A percentile compares a stretch with the other conserved stretches of the same genome.
phyloP scores from a whole-genome alignment of 495 filamentous ascomycete species.

The Platismatia glauca region DNA sequence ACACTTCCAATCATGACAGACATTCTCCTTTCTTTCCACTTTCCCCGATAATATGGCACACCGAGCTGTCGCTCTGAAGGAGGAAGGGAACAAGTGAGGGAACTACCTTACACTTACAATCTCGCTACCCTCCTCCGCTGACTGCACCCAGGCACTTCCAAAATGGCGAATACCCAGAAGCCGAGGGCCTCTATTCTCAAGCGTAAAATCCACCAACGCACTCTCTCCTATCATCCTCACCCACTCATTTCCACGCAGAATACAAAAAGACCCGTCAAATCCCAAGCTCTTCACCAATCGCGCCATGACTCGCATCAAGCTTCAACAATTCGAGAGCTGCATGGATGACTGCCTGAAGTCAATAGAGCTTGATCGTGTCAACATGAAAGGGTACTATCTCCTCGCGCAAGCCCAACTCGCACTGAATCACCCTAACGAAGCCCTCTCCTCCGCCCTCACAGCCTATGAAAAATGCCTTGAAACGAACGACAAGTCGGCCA shows the following conservation, averaged over 20 bases:
- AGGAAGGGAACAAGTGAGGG: slow-evolving; percentile 49
- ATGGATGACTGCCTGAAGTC: slow-evolving; percentile 70
- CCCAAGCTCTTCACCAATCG: slow-evolving; percentile 69
- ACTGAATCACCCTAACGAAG: slow-evolving; percentile 64
- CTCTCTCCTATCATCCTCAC: neutral
- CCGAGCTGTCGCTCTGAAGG: slow-evolving; percentile 39
- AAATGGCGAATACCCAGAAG: slow-evolving; percentile 58
- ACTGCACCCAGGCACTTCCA: slow-evolving; percentile 44
- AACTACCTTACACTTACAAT: neutral
- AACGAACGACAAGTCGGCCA: slow-evolving; percentile 50
- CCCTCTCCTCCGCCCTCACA: slow-evolving; percentile 56
- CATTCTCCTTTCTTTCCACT: neutral
- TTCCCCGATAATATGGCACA: slow-evolving; percentile 7
- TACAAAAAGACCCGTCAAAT: slow-evolving; percentile 40
- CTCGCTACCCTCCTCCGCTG: neutral
- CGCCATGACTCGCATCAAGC: slow-evolving; percentile 69
- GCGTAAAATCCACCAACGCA: slow-evolving; percentile 48
- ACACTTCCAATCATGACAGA: neutral
- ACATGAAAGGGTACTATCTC: slow-evolving; percentile 77
- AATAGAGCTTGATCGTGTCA: slow-evolving; percentile 54
- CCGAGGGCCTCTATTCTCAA: slow-evolving; percentile 75
- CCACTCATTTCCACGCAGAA: slow-evolving; percentile 28
- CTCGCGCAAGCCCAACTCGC: slow-evolving; percentile 75
- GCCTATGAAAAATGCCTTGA: slow-evolving; percentile 66
- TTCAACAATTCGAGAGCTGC: slow-evolving; percentile 62